Evolutionary conservation across 768 basidiomycete genomes (phyloP), one percentile per base, ranked within the genome.

Genomic region (Coprinopsis sp.): DNA sequence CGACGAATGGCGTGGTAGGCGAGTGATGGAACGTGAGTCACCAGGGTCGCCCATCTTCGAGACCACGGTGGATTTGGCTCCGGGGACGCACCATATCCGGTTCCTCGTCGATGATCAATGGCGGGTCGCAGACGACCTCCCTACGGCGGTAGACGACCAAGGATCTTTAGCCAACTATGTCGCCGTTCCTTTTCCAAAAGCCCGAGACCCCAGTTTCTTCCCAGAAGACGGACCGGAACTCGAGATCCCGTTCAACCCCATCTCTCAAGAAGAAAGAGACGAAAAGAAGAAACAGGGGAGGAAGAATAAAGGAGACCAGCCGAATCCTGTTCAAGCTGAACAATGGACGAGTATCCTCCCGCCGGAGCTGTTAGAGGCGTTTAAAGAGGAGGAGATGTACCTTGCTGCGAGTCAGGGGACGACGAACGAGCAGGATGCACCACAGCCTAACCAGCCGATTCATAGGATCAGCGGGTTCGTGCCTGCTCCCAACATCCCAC

Each of bases 91-190:
- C 60, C 89, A 93, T 53, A 76, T 97, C 61, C 90, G 93, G 48
- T 98, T 96, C 73, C 79, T 97, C 53, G 89, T 98, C 50, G 95
- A 98, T 62, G 89, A 87, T 37, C 78, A 82, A 37, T 91, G 86
- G 82, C 79, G 85, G 51, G 79, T 87, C 6, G 79, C 86, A 2
- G 77, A 84, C 52, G 81, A 88, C 52, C 74, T 76, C 21, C 87
- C 89, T 5, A 84, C 87, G 21, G 91, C 91, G 1, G 91, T 94
- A 37, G 91, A 93, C 60, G 93, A 97, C 61, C 88, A 92, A 57
- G 95, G 95, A 25, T 87, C 86, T 22, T 73, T 98, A 36, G 91
- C 95, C 44, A 98, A 98, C 68, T 97, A 95, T 61, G 83, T 98
- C 48, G 82, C 85, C 34, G 86, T 90, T 2, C 65, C 73, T 31